Evolutionary conservation across 2,329 filamentous ascomycete species (phyloP).

Genomic region (Shiraia bambusicola): DNA sequence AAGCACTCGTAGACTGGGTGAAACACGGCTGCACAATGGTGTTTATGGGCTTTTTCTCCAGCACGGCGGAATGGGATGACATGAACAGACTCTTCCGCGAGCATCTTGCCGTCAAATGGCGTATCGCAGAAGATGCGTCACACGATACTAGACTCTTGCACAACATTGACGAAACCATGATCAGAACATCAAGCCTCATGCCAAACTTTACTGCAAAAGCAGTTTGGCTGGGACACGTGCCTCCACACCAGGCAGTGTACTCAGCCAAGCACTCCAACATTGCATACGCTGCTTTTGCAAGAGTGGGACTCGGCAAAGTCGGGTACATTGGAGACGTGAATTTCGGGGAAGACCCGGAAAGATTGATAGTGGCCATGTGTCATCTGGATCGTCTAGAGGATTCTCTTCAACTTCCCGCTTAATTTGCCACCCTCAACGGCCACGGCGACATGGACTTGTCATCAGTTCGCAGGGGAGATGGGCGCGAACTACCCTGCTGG

Average conservation of each 20-base stretch:
- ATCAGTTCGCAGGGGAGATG: too few species aligned
- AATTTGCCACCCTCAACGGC: too few species aligned
- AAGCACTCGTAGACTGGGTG: slow-evolving; percentile 16
- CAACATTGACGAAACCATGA: slow-evolving; percentile 12
- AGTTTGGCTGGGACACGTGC: slow-evolving; percentile 18
- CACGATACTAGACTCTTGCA: slow-evolving; percentile 9
- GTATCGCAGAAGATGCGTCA: slow-evolving; percentile 5
- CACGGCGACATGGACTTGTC: too few species aligned
- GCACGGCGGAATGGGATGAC: slow-evolving; percentile 7
- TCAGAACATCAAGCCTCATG: slow-evolving; percentile 17
- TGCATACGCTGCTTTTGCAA: slow-evolving; percentile 22
- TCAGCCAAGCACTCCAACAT: not conserved
- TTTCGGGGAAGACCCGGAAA: slow-evolving; percentile 23
- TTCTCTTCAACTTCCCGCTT: slow-evolving; percentile 1
- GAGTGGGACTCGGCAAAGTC: slow-evolving; percentile 25
- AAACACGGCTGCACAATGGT: slow-evolving; percentile 27
- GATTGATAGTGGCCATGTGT: slow-evolving; percentile 31
- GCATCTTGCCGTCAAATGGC: slow-evolving; percentile 23
- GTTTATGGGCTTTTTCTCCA: slow-evolving; percentile 25
- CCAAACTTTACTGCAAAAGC: slow-evolving; percentile 14
- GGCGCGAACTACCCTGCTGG: slow-evolving; percentile 17
- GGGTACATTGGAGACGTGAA: slow-evolving; percentile 32
- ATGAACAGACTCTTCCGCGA: slow-evolving; percentile 20
- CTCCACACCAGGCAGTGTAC: slow-evolving; percentile 18
- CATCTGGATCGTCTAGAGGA: slow-evolving; percentile 26